A percentile compares a stretch with the other conserved stretches of the same genome.
Evolutionary conservation across 768 basidiomycete genomes (phyloP).

Genomic region (Suillus spraguei): DNA sequence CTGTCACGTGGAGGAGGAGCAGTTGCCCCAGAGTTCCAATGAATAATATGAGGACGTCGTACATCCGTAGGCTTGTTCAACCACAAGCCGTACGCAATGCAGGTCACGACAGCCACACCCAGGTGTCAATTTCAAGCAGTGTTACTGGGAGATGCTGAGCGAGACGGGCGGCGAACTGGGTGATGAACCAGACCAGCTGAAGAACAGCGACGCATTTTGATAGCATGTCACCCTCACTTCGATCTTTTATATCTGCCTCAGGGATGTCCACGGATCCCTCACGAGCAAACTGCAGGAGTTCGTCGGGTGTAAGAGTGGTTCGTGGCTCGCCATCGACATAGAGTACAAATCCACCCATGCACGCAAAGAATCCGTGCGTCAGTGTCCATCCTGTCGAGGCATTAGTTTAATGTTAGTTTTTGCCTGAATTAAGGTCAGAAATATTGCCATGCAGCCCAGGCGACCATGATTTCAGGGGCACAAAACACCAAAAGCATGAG

Average conservation of each 20-base stretch:
- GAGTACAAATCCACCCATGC: not conserved
- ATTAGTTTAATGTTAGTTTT: not conserved
- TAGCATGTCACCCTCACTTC: not conserved
- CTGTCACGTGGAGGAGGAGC: not conserved
- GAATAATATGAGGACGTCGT: not conserved
- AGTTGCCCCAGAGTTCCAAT: not conserved
- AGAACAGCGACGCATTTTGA: not conserved
- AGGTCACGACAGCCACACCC: not conserved
- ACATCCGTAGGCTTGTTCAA: not conserved
- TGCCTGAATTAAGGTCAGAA: not conserved
- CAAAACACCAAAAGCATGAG: not conserved
- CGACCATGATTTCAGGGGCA: not conserved
- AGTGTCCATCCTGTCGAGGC: not conserved
- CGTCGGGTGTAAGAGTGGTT: not conserved
- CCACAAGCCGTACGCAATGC: not conserved
- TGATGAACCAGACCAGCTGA: not conserved
- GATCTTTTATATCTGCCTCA: not conserved
- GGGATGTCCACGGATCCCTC: not conserved
- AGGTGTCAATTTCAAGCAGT: too few relatives aligned
- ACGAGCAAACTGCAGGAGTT: not conserved
- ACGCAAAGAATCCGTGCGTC: not conserved
- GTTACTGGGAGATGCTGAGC: not conserved
- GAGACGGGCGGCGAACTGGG: conserved; percentile 25
- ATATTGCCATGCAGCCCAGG: not conserved
- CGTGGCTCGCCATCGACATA: not conserved